These are phyloP conservation scores for Monosporozyma aquatica DNA, from an alignment of 805 yeast genomes.

Conservation along the genomic window DNA sequence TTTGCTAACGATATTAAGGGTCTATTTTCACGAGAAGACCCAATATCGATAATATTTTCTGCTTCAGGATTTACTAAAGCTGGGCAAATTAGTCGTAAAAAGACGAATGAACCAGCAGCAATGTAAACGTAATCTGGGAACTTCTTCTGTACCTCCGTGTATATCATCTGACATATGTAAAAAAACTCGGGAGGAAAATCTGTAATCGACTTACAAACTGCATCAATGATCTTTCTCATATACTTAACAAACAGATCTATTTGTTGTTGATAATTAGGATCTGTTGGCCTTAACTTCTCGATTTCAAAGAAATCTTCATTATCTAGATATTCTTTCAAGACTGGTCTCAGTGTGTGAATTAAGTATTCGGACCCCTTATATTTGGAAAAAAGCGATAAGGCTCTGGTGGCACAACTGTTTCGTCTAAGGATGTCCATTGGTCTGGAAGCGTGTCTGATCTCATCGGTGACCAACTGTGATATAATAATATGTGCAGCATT, in stretches of 20 bases:
- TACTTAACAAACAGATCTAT: conserved; percentile 45
- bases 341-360: conserved; percentile 42
- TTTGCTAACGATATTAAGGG: conserved; percentile 73
- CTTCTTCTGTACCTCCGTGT: conserved; percentile 45
- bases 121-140: conserved; percentile 58
- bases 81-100: conserved; percentile 75
- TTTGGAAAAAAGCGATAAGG: conserved; percentile 62
- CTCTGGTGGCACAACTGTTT: conserved; percentile 73
- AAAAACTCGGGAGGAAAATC: conserved; percentile 63
- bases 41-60: conserved; percentile 33
- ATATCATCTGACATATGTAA: conserved; percentile 59
- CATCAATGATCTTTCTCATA: conserved; percentile 47
- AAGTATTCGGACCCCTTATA: conserved; percentile 57
- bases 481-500: conserved; percentile 41
- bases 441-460: conserved; percentile 49
- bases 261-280: conserved; percentile 34
- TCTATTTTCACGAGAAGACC: conserved; percentile 42
- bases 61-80: conserved; percentile 81
- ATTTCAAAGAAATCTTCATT: conserved; percentile 52
- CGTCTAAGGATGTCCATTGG: conserved; percentile 70
- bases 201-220: conserved; percentile 46
- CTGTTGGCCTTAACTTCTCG: conserved; percentile 39
- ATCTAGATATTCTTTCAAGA: conserved; percentile 44
- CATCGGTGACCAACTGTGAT: conserved; percentile 47
- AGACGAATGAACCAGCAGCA: conserved; percentile 81